These are phyloP conservation scores for Naganishia friedmannii DNA, from an alignment of 768 basidiomycete genomes.

Conservation along the genomic window DNA sequence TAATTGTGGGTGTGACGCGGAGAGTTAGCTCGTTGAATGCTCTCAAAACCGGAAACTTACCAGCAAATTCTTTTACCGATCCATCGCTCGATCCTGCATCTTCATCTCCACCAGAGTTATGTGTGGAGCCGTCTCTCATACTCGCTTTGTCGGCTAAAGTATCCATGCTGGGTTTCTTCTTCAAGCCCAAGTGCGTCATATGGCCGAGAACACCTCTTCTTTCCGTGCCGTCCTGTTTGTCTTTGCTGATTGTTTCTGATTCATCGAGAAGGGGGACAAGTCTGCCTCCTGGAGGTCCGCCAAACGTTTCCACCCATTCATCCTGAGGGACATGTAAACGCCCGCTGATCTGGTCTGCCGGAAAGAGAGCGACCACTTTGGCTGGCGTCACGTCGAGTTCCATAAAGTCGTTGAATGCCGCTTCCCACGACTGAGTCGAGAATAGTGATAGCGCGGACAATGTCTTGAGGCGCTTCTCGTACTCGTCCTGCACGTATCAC, in stretches of 20 bases:
- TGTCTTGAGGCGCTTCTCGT: constrained; percentile 63
- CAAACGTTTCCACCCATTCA: constrained; percentile 77
- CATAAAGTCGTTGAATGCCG: constrained; percentile 81
- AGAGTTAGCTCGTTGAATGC: not conserved
- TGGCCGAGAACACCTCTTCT: constrained; percentile 47
- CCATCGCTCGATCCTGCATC: constrained; percentile 19
- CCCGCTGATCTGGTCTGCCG: constrained; percentile 69
- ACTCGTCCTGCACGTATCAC: constrained; percentile 56
- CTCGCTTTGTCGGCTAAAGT: constrained; percentile 20
- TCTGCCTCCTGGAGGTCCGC: constrained; percentile 58
- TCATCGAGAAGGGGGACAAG: constrained; percentile 35
- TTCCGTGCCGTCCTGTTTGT: constrained; percentile 50
- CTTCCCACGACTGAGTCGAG: constrained; percentile 64
- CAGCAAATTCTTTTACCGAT: constrained; percentile 25
- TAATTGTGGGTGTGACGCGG: not conserved
- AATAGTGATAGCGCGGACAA: constrained; percentile 79
- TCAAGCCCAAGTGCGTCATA: constrained; percentile 26
- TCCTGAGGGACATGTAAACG: constrained; percentile 67
- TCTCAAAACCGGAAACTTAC: not conserved
- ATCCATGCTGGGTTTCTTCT: constrained; percentile 28
- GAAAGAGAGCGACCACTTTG: constrained; percentile 85
- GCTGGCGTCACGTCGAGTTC: constrained; percentile 88
- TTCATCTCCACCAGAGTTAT: constrained; percentile 8
- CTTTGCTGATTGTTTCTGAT: constrained; percentile 46
- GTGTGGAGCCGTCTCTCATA: constrained; percentile 9